Base-by-base conservation (phyloP, 2,329 filamentous ascomycete species). In the Diaporthe sp. region DNA sequence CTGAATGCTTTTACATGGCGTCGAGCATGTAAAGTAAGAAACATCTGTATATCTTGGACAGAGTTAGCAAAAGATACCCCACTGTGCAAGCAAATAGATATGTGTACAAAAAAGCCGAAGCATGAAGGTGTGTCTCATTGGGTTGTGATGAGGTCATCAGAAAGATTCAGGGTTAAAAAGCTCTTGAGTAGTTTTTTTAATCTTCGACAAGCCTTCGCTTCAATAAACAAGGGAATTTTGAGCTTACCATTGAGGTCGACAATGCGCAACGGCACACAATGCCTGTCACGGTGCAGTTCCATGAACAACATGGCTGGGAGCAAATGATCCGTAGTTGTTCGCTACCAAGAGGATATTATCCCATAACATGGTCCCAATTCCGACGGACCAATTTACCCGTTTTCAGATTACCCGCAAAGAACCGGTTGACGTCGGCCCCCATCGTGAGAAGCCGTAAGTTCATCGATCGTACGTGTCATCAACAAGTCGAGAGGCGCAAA, bases 131-230 rank as follows among this genome's bases (percentile, higher is more conserved):
- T 84, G 83, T 86, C 88, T 91, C 90, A 91, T 90, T 90, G 78
- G 79, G 84, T 88, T 82, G 82, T 90, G 85, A 88, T 89, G 85
- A 86, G 82, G 84, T 90, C 89, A 89, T 91, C 87, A 86, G 80
- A 79, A 81, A 84, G 82, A 84, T 86, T 89, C 89, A 91, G 89
- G 89, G 89, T 92, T 91, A 91, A 92, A 92, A 92, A 92, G 89
- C 89, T 91, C 89, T 88, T 87, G 86, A 68, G 10, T 82, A 82
- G 79, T 80, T 81, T 83, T 86, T 81, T 87, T 87, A 89, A 91
- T 90, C 89, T 88, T 91, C 77, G 87, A 85, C 80, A 85, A 76
- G 76, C 66, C 47, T 27, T 15, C 27, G 69, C 71, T 68, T 50
- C 56, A 50, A 72, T 59, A 51, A 73, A 76, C 76, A 70, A 76